These are phyloP conservation scores for Ceriops decandra DNA, from an alignment of 345 rosid genomes.

Conservation along the genomic window DNA sequence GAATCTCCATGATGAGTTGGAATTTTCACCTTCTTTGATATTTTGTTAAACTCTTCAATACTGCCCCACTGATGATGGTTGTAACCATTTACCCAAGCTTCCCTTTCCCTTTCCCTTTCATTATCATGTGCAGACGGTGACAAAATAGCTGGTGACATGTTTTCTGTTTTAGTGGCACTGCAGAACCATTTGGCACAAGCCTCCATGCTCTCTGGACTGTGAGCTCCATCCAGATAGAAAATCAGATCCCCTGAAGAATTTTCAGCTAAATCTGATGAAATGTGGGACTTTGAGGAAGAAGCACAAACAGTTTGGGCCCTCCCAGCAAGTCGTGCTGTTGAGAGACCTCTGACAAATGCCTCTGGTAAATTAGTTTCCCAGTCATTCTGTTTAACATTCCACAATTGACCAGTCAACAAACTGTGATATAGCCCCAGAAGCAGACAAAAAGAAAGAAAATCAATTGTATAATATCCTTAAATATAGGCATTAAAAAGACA, in stretches of 20 bases:
- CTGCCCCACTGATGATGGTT: conserved; percentile 21
- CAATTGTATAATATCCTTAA: not conserved
- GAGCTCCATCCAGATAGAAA: conserved; percentile 96
- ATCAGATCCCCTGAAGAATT: conserved; percentile 53
- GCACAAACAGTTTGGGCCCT: conserved; percentile 78
- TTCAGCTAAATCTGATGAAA: conserved; percentile 29
- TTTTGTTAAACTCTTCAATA: conserved; percentile 28
- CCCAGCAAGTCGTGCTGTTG: conserved; percentile 69
- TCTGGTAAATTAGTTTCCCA: conserved; percentile 44
- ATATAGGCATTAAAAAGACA: not conserved
- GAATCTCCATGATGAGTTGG: not conserved
- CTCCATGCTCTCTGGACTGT: conserved; percentile 97
- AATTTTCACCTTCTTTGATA: conserved; percentile 57
- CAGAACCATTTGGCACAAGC: conserved; percentile 88
- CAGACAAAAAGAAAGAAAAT: conserved; percentile 1
- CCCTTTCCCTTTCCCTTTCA: conserved; percentile 25
- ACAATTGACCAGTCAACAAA: conserved; percentile 14
- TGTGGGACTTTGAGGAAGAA: conserved; percentile 29
- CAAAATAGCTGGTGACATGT: conserved; percentile 20
- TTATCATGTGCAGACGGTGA: conserved; percentile 18
- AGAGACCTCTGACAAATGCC: conserved; percentile 73
- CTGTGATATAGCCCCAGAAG: conserved; percentile 4
- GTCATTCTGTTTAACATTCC: conserved; percentile 34
- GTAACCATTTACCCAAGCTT: conserved; percentile 38
- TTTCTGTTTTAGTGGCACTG: conserved; percentile 41